Conservation (phyloP, 2,329 filamentous ascomycete species). For the Stemphylium vesicarium region DNA sequence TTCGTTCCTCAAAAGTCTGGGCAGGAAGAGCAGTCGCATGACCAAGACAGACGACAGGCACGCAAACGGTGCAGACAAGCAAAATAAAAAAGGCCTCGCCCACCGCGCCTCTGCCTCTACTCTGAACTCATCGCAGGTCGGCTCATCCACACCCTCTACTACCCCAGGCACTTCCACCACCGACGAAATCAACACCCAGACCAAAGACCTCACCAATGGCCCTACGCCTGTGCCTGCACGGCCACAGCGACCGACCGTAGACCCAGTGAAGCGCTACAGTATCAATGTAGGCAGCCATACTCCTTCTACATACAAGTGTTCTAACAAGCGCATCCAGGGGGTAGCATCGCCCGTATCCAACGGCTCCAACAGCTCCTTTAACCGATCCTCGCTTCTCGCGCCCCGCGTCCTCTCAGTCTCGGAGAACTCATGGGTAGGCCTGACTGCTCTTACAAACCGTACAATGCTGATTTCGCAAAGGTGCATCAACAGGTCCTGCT, state of each 20-base stretch:
- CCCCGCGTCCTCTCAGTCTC: conserved; percentile 79
- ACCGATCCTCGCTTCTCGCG: conserved; percentile 76
- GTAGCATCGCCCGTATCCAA: conserved; percentile 60
- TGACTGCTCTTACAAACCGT: not conserved
- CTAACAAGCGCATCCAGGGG: conserved; percentile 47
- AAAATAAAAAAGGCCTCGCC: conserved; percentile 48
- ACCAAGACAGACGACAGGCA: conserved; percentile 56
- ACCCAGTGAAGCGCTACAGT: conserved; percentile 63
- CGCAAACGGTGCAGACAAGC: conserved; percentile 23
- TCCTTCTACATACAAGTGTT: not conserved
- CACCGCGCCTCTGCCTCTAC: conserved; percentile 67
- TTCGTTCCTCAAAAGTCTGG: conserved; percentile 76
- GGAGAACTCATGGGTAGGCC: conserved; percentile 82
- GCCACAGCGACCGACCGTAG: conserved; percentile 50
- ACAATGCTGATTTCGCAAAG: conserved; percentile 54
- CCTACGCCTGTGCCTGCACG: conserved; percentile 48
- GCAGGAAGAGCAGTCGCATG: conserved; percentile 72
- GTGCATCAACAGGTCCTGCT: conserved; percentile 90
- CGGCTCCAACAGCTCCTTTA: conserved; percentile 56
- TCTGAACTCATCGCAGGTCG: conserved; percentile 63
- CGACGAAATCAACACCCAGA: conserved; percentile 68
- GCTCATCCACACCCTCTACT: conserved; percentile 72
- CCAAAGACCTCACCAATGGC: conserved; percentile 59
- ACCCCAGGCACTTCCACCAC: conserved; percentile 73
- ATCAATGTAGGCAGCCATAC: conserved; percentile 38